Evolutionary conservation across 306 rosid genomes (phyloP).

Genomic region (Lathyrus sativus): DNA sequence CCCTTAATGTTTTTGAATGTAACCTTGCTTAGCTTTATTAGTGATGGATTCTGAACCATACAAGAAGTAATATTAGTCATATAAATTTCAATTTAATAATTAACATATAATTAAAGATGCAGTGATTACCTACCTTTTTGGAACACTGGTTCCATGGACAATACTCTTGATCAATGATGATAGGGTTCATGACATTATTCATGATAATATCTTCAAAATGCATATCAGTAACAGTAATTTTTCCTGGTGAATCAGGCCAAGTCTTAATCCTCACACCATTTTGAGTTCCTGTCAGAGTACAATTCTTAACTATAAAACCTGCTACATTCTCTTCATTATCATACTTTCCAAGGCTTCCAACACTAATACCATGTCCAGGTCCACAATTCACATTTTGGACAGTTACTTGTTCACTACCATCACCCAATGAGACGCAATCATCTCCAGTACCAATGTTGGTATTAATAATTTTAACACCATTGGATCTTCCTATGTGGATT

Average conservation of each 20-base stretch:
- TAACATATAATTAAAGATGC: background rate
- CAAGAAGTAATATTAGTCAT: too few species aligned
- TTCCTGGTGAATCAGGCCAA: background rate
- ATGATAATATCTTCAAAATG: slow-evolving; percentile 25
- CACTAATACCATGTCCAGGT: slow-evolving; percentile 14
- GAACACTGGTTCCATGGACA: slow-evolving; percentile 20
- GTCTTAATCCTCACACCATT: slow-evolving; percentile 26
- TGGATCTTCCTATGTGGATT: too few species aligned
- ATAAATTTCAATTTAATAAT: background rate
- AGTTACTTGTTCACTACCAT: background rate
- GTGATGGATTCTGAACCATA: slow-evolving; percentile 21
- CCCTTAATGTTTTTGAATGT: slow-evolving; percentile 18
- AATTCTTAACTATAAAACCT: slow-evolving; percentile 1
- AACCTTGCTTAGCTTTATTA: slow-evolving; percentile 25
- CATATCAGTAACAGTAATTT: slow-evolving; percentile 1
- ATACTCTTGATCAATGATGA: background rate
- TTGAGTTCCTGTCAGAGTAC: background rate
- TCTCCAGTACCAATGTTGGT: too few species aligned
- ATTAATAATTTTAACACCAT: too few species aligned
- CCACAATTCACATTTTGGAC: background rate
- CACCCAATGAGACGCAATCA: too few species aligned
- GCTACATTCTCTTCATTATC: background rate
- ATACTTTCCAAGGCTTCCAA: slow-evolving; percentile 33
- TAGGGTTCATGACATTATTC: slow-evolving; percentile 13
- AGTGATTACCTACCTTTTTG: background rate